Conservation (phyloP, 345 rosid species). For the Draba incana region DNA sequence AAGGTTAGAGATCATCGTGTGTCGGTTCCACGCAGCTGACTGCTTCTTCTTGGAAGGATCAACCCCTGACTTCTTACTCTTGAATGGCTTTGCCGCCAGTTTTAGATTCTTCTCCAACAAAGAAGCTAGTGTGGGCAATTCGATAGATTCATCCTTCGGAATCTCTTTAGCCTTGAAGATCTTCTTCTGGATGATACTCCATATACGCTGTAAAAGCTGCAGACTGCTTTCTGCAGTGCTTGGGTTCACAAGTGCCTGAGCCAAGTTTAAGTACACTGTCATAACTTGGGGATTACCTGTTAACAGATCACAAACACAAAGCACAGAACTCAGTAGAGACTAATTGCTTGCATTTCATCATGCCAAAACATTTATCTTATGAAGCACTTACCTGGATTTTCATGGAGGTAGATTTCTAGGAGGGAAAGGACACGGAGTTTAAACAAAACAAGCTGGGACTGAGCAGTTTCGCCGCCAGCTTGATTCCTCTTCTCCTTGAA, state of each 20-base stretch:
- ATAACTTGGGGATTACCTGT: constrained; percentile 81
- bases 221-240: constrained; percentile 76
- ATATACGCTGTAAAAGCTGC: constrained; percentile 89
- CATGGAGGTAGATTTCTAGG: constrained; percentile 89
- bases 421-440: constrained; percentile 92
- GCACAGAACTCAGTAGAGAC: constrained; percentile 3
- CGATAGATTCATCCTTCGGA: constrained; percentile 61
- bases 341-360: constrained; percentile 1
- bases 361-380: constrained; percentile 12
- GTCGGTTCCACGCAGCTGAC: constrained; percentile 68
- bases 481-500: constrained; percentile 91
- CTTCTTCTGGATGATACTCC: constrained; percentile 92
- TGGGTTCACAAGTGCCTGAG: constrained; percentile 78
- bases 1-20: constrained; percentile 69
- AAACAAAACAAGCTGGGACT: constrained; percentile 88
- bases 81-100: constrained; percentile 88
- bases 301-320: constrained; percentile 23
- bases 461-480: constrained; percentile 86
- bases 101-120: constrained; percentile 77
- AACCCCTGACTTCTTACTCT: constrained; percentile 68
- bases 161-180: constrained; percentile 80
- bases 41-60: constrained; percentile 72
- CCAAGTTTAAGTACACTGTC: constrained; percentile 78
- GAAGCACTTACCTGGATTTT: constrained; percentile 71
- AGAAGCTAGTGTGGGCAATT: constrained; percentile 57